Conservation (phyloP, 1,284 basidiomycete species). For the Rhizoctonia solani region DNA sequence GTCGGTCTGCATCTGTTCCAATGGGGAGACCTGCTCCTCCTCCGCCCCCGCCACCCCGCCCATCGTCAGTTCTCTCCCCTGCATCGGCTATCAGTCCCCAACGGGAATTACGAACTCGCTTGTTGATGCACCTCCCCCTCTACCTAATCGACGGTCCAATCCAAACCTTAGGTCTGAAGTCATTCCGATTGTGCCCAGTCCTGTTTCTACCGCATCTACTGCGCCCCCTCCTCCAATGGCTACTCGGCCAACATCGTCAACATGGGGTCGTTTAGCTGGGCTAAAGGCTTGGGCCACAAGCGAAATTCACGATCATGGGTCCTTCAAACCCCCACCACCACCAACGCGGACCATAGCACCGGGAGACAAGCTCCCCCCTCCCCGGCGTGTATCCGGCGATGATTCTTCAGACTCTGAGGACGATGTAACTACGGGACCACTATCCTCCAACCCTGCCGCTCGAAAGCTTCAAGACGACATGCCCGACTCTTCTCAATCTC, state of each 20-base stretch:
- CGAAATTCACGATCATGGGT: neutral
- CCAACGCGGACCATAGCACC: constrained; percentile 70
- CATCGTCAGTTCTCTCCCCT: constrained; percentile 14
- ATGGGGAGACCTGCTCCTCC: constrained; percentile 6
- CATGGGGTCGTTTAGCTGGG: constrained; percentile 20
- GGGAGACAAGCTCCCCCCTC: constrained; percentile 68
- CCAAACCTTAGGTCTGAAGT: constrained; percentile 28
- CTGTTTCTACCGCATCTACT: constrained; percentile 1
- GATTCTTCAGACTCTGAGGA: constrained; percentile 33
- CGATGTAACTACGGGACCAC: constrained; percentile 20
- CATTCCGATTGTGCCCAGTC: neutral
- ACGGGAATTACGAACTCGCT: neutral
- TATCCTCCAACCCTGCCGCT: constrained; percentile 45
- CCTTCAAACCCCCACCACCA: constrained; percentile 55
- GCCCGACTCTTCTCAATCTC: constrained; percentile 81
- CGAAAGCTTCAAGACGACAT: constrained; percentile 58
- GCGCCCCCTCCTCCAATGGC: constrained; percentile 24
- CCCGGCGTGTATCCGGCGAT: constrained; percentile 61
- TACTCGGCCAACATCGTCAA: constrained; percentile 6
- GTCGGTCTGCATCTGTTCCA: constrained; percentile 8
- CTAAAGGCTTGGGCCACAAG: neutral
- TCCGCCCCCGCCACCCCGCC: constrained; percentile 15
- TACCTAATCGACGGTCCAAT: constrained; percentile 28
- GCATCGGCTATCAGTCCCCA: constrained; percentile 12
- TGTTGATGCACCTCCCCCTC: constrained; percentile 20